Evolutionary conservation across 1,284 basidiomycete genomes (phyloP).

Genomic region (Trichosporon ovoides): DNA sequence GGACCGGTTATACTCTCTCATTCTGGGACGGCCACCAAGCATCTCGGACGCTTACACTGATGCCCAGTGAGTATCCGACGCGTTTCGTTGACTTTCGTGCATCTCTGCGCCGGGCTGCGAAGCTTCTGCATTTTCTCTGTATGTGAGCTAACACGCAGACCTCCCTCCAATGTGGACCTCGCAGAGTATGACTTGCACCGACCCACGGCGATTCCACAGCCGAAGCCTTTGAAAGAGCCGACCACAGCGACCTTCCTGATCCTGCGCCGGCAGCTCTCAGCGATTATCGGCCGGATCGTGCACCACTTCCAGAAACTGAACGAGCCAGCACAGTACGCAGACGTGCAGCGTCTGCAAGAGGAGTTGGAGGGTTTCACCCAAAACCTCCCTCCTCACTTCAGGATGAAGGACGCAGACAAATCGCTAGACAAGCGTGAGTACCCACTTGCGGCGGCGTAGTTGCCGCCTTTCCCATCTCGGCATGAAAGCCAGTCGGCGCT

Average conservation of each 20-base stretch:
- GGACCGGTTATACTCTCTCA: constrained; percentile 71
- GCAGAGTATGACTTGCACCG: constrained; percentile 52
- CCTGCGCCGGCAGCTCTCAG: constrained; percentile 74
- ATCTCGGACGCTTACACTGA: constrained; percentile 49
- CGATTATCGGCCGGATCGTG: constrained; percentile 83
- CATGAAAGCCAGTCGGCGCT: no score
- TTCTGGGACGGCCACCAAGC: constrained; percentile 79
- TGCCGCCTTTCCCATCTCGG: no score
- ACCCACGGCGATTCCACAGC: constrained; percentile 30
- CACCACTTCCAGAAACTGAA: constrained; percentile 92
- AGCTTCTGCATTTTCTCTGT: background rate
- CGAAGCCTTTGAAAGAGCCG: constrained; percentile 54
- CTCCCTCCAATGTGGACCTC: constrained; percentile 78
- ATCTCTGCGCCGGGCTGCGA: no score
- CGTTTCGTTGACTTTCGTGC: no score
- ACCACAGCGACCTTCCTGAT: constrained; percentile 85
- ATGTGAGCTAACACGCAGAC: constrained; percentile 51
- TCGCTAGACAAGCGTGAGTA: constrained; percentile 61
- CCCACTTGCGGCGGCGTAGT: no score
- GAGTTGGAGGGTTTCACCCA: constrained; percentile 74
- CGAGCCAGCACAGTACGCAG: constrained; percentile 73
- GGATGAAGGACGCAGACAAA: constrained; percentile 64
- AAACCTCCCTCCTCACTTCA: constrained; percentile 60
- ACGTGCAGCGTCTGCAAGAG: constrained; percentile 76
- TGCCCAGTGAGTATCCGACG: constrained; percentile 37